A percentile compares a stretch with the other conserved stretches of the same genome.
Conservation (phyloP, 2,329 filamentous ascomycete species). For the Rachicladosporium sp. region DNA sequence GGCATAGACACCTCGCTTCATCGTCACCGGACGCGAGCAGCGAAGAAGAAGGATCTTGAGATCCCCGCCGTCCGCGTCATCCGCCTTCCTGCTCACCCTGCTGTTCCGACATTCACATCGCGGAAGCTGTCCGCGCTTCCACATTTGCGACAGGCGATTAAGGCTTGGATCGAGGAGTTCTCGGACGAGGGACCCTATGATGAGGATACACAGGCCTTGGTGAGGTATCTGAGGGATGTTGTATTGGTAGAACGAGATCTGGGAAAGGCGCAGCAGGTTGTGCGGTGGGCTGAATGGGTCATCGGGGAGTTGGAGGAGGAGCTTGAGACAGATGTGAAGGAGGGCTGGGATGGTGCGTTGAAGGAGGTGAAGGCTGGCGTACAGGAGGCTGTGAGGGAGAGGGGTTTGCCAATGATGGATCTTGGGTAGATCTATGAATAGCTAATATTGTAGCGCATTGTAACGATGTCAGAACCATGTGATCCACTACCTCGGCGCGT, state of each 20-base stretch:
- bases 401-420: constrained; percentile 35
- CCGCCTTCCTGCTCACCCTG: constrained; percentile 36
- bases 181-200: constrained; percentile 60
- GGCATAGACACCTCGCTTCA: constrained; percentile 25
- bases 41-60: constrained; percentile 12
- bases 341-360: constrained; percentile 27
- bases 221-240: constrained; percentile 59
- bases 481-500: too few relatives aligned
- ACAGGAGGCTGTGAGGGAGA: constrained; percentile 29
- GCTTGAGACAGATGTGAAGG: constrained; percentile 6
- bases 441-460: too few relatives aligned
- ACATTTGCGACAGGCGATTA: constrained; percentile 63
- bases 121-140: constrained; percentile 40
- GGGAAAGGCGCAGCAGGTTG: constrained; percentile 57
- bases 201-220: constrained; percentile 65
- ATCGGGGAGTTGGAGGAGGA: constrained; percentile 16
- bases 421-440: constrained; percentile 27
- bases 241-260: constrained; percentile 65
- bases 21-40: constrained; percentile 9
- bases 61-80: constrained; percentile 23
- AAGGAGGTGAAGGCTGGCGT: constrained; percentile 29
- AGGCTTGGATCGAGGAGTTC: constrained; percentile 65
- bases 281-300: constrained; percentile 49
- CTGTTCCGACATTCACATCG: constrained; percentile 50
- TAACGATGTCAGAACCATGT: too few relatives aligned